Evolutionary conservation across 2,329 filamentous ascomycete species (phyloP), one percentile per base, ranked within the genome.

Genomic region (Sporothrix luriei): DNA sequence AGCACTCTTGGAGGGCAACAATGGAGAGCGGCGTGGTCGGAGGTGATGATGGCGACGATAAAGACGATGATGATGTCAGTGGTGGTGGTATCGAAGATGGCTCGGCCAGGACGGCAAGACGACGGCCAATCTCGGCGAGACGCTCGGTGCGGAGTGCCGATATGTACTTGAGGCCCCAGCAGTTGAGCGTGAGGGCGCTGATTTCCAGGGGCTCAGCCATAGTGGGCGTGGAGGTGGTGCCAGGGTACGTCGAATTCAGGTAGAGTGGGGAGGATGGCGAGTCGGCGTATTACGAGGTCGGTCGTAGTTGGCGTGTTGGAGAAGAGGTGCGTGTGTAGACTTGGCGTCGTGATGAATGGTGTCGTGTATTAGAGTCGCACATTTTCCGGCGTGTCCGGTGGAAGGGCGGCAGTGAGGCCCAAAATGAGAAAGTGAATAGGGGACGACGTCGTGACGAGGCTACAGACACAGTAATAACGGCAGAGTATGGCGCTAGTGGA

Each of bases 121-220:
- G 91, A 73, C 86, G 88, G 68, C 93, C 94, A 76, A 98, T 97
- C 78, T 97, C 92, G 40, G 85, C 80, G 66, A 98, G 86, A 55
- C 95, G 92, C 75, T 91, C 90, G 73, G 86, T 83, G 74, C 94
- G 92, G 74, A 91, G 87, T 74, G 90, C 89, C 66, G 94, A 90
- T 76, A 98, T 85, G 81, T 88, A 93, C 76, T 96, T 94, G 72
- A 98, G 88, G 66, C 95, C 95, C 94, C 95, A 98, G 87, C 93
- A 97, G 81, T 99, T 99, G 78, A 97, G 87, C 4, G 92, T 95
- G 73, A 97, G 82, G 74, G 98, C 84, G 76, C 91, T 90, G 77
- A 98, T 86, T 70, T 89, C 85, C 16, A 51, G 16, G 11, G 46
- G 62, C 1, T 40, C 43, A 3, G 46, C 46, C 62, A 65, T 65